Percentiles rank a stretch among this genome's conserved stretches.
Evolutionary conservation across 768 basidiomycete species (phyloP).

Genomic region (Lenzites betulinus): DNA sequence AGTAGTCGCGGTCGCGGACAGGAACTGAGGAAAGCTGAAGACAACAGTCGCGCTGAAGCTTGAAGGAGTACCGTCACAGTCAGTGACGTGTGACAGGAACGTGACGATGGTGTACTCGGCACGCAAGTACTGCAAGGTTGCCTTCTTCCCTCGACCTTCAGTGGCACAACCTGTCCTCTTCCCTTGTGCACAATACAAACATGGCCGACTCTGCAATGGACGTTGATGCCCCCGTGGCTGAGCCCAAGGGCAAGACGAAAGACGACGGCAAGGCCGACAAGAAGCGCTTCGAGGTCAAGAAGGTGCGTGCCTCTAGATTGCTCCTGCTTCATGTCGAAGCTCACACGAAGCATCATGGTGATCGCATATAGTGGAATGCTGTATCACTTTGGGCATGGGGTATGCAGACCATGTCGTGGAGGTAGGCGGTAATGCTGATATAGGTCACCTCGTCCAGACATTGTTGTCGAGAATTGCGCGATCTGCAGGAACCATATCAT

Average conservation of each 20-base stretch:
- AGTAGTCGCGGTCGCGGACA: slow-evolving; percentile 22
- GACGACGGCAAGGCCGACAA: slow-evolving; percentile 68
- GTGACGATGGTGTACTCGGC: slow-evolving; percentile 11
- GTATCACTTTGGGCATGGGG: slow-evolving; percentile 99
- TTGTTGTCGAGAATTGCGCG: slow-evolving; percentile 98
- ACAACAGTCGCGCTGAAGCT: background rate
- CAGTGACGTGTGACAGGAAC: background rate
- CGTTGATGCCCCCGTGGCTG: slow-evolving; percentile 57
- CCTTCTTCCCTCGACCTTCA: slow-evolving; percentile 7
- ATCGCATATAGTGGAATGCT: slow-evolving; percentile 87
- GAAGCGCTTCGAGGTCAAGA: slow-evolving; percentile 97
- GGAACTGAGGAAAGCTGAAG: background rate
- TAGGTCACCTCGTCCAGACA: slow-evolving; percentile 54
- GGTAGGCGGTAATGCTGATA: slow-evolving; percentile 7
- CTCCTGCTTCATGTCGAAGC: background rate
- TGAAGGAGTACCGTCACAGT: slow-evolving; percentile 10
- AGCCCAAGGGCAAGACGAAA: slow-evolving; percentile 41
- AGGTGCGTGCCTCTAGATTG: slow-evolving; percentile 57
- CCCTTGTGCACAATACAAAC: slow-evolving; percentile 10
- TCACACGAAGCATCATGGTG: background rate
- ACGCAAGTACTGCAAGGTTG: slow-evolving; percentile 11
- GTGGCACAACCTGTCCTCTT: background rate
- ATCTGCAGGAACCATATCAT: slow-evolving; percentile 99
- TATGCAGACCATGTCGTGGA: slow-evolving; percentile 35
- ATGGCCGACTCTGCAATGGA: slow-evolving; percentile 64